Conservation (phyloP, 140 eudicot species). For the Bidens hawaiensis region DNA sequence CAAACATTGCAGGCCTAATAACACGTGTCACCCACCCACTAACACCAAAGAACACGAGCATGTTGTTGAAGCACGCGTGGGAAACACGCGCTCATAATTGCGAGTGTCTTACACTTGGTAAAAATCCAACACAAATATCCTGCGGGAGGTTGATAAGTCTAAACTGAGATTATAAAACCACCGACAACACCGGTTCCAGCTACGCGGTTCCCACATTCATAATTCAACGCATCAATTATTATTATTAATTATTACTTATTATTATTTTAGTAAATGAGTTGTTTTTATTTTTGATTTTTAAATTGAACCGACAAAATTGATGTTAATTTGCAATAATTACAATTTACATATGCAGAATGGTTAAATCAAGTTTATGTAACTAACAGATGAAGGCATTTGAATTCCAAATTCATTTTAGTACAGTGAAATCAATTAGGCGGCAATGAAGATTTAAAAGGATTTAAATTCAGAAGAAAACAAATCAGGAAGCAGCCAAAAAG, state of each 20-base stretch:
- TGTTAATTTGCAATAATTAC: not conserved
- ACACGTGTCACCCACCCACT: slow-evolving; percentile 30
- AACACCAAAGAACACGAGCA: slow-evolving; percentile 18
- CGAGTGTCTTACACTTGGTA: slow-evolving; percentile 9
- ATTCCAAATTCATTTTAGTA: not conserved
- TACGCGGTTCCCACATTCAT: slow-evolving; percentile 31
- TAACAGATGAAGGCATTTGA: not conserved
- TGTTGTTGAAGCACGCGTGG: not conserved
- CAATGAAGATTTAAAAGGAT: slow-evolving; percentile 21
- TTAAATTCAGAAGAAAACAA: slow-evolving; percentile 17
- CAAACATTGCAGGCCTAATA: slow-evolving; percentile 15
- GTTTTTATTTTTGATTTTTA: no score
- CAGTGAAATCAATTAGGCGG: slow-evolving; percentile 19
- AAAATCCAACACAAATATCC: slow-evolving; percentile 19
- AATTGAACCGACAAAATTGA: not conserved
- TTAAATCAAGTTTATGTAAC: slow-evolving; percentile 2
- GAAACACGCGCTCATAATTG: slow-evolving; percentile 17
- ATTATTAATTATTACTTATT: no score
- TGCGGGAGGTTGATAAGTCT: slow-evolving; percentile 14
- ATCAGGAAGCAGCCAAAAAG: slow-evolving; percentile 30
- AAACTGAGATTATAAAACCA: slow-evolving; percentile 2
- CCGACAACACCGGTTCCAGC: slow-evolving; percentile 31
- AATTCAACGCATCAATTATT: slow-evolving; percentile 18
- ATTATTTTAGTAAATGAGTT: no score
- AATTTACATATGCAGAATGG: no score